Base-by-base conservation (phyloP, 257 asterid species). In the Nicotiana attenuata region DNA sequence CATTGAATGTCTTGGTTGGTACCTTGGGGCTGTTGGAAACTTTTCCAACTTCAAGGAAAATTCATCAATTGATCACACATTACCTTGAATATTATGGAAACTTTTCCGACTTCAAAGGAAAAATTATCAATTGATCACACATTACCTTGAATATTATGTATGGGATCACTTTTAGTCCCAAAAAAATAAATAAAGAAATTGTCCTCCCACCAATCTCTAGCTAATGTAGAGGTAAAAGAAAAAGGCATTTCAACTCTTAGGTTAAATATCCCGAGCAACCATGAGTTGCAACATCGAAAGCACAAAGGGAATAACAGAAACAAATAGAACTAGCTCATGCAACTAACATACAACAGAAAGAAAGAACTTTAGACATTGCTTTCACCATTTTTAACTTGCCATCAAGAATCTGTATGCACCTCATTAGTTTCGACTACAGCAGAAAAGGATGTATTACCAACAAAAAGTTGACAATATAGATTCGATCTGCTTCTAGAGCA, bases 381-480 rank as follows among this genome's bases (percentile, higher is more conserved):
- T 71, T 45, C 47, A 71, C 59, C 59, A 69, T 71, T 71, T 71
- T 71, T 59, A 41, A 71, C 78, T 45, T 71, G 35, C 59, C 59
- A 41, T 69, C 78, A 22, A 71, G 15, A 45, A 71, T 45, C 57
- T 69, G 35, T 22, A 45, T 45, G 78, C 35, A 71, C 33, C 33
- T 71, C 59, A 15, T 22, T 41, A 45, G 22, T 71, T n/a, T 50
- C 78, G 1, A 71, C 78, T 71, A 41, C 35, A 20, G 33, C 22
- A 71, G 15, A 45, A 7, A 45, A 17, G 78, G 22, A 45, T 71
- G 78, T 41, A 20, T 41, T 41, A 41, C 35, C 78, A 66, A 57
- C n/a, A 57, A 57, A 10, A 15, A 2, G n/a, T 11, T 20, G 35
- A 71, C 35, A 22, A 24, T 24, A 73, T 22, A 73, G 41, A 26